These are phyloP conservation scores for Sporisorium iseilematis-ciliati DNA, from an alignment of 1,284 basidiomycete species.

Conservation along the genomic window DNA sequence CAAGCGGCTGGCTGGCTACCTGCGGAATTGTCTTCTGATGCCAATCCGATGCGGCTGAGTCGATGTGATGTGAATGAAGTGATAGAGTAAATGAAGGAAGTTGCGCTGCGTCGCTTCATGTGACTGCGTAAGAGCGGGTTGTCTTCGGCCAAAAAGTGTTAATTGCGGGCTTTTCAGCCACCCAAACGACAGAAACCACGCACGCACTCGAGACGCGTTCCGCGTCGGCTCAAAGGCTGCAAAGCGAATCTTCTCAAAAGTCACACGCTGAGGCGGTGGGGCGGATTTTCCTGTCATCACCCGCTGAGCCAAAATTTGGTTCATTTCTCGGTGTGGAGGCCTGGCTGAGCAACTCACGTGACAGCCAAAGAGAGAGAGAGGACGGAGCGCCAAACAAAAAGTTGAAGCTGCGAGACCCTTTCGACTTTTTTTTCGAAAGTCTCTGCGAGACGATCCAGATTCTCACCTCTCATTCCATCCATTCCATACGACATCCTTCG, in stretches of 20 bases:
- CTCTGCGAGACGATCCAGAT: neutral
- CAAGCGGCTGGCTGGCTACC: neutral
- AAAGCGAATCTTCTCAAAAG: conserved; percentile 1
- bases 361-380: conserved; percentile 3
- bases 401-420: conserved; percentile 17
- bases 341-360: conserved; percentile 40
- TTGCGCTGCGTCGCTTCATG: neutral
- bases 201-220: conserved; percentile 31
- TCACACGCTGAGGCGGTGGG: conserved; percentile 1
- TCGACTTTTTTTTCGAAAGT: neutral
- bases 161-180: conserved; percentile 37
- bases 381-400: neutral
- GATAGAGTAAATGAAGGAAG: neutral
- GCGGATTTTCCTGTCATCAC: neutral
- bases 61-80: neutral
- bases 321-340: conserved; percentile 30
- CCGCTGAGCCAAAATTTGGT: neutral
- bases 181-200: conserved; percentile 1
- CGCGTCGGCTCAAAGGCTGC: conserved; percentile 15
- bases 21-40: too few species aligned
- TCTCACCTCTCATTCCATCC: neutral
- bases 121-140: neutral
- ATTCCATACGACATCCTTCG: neutral
- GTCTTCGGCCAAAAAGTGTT: conserved; percentile 24
- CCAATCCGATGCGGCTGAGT: neutral